Base-by-base conservation (phyloP, 805 yeast genomes). In the Lachancea cidri region DNA sequence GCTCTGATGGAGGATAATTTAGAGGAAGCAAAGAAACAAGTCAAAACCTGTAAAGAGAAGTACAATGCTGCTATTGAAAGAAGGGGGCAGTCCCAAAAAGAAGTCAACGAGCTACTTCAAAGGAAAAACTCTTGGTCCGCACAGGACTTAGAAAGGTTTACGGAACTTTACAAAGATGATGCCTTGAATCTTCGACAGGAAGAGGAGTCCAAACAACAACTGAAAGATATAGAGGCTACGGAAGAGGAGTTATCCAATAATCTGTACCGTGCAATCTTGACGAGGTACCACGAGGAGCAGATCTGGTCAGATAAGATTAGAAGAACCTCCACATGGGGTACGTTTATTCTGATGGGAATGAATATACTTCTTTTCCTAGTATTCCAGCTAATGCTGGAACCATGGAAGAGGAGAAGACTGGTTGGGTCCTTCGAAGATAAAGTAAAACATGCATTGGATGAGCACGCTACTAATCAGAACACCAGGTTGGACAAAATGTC, bases 221-320 rank as follows among this genome's bases (percentile, higher is more conserved):
- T 89, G 31, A 72, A 70, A 17, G 62, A 66, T 18, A 69, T 78
- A 1, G 97, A 89, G 50, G 58, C 55, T 2, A 58, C 63, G 35
- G 84, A 82, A 32, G 96, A 88, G 42, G 79, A 79, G 7, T 62
- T 81, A 15, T 91, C 84, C 50, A 73, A 78, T 41, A 76, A 73
- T 42, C 65, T 88, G 35, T 81, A 87, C 14, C 80, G 80, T 42
- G 81, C 86, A 44, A 93, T 93, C 14, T 69, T 91, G 55, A 80
- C 88, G 2, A 70, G 98, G 51, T 93, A 93, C 55, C 96, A 91
- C 48, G 98, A 93, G 60, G 99, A 93, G 56, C 98, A 93, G 62
- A 79, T 93, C 5, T 93, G 98, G 98, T 86, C 96, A 2, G 98
- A 93, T 64, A 89, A 89, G 62, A 93, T 93, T 45, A 71, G 98